Base-by-base conservation (phyloP, 1,139 yeast species). In the Scheffersomyces lignicola region DNA sequence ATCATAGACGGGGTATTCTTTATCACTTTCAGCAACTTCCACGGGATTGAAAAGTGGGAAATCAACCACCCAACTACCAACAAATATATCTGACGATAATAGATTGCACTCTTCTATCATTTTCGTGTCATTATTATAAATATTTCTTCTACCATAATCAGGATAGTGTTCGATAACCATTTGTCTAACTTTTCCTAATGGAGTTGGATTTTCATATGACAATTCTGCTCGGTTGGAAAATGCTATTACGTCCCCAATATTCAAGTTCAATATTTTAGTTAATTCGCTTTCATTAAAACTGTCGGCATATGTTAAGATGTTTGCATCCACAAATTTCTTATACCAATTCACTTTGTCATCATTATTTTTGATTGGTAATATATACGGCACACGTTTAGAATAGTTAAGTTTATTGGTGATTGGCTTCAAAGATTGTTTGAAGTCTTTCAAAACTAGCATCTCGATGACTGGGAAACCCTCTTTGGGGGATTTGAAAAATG, bases 191-290 rank as follows among this genome's bases (percentile, higher is more conserved):
- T 83, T 73, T 0, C 99, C 99, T 35, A 92, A 62, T 0, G 98
- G 97, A 0, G 98, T 92, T 14, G 98, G 97, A 52, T 89, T 92
- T 52, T 94, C 98, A 53, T 87, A 90, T 0, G 85, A 63, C 18
- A 77, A 48, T 5, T 59, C 54, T 1, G 87, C 78, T 38, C 98
- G 70, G 16, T 83, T 85, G 9, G 88, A 72, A 11, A 86, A 73
- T 3, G 92, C 92, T 24, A 92, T 52, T 3, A 87, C 62, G 56
- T 88, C 96, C 29, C 96, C 96, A 2, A 72, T 62, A 34, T 69
- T 46, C 20, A 87, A 51, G n/a, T 58, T 48, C 13, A 84, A 55
- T 1, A 40, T 32, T 1, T 50, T 29, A 4, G 60, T 48, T 13
- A 83, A 48, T 10, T 48, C 43, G 0, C 26, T 18, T 11, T 38